Conservation (phyloP, 805 yeast genomes). For the Suhomyces canberraensis region DNA sequence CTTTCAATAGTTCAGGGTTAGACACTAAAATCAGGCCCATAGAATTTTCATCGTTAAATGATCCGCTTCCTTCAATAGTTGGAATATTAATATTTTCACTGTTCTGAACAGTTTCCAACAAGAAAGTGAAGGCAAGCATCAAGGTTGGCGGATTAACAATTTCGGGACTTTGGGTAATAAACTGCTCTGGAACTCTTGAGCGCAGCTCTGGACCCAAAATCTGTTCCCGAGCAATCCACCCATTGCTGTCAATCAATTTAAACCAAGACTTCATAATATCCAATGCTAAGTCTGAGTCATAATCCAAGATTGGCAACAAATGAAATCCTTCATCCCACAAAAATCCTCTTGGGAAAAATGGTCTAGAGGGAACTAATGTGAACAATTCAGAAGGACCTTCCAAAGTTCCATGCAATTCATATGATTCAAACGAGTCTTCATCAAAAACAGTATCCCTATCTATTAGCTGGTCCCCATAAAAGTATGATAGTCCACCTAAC, state of each 20-base stretch:
- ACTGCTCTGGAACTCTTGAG: constrained; percentile 78
- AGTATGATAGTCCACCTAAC: constrained; percentile 87
- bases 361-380: constrained; percentile 85
- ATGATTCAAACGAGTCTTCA: constrained; percentile 63
- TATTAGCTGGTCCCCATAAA: constrained; percentile 78
- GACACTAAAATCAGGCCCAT: constrained; percentile 53
- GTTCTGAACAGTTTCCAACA: constrained; percentile 35
- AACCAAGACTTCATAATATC: constrained; percentile 90
- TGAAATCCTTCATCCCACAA: constrained; percentile 99
- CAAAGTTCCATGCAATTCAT: constrained; percentile 47
- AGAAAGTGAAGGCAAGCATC: constrained; percentile 64
- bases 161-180: constrained; percentile 80
- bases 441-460: constrained; percentile 68
- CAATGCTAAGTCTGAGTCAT: constrained; percentile 77
- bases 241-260: constrained; percentile 75
- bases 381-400: constrained; percentile 81
- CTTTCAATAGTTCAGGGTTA: constrained; percentile 56
- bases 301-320: constrained; percentile 73
- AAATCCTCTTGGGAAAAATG: constrained; percentile 94
- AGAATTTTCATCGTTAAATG: constrained; percentile 14
- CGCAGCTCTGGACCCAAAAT: constrained; percentile 90
- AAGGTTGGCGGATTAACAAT: constrained; percentile 96
- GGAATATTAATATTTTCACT: constrained; percentile 27
- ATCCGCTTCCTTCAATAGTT: constrained; percentile 10
- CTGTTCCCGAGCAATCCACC: constrained; percentile 97